Conservation (phyloP, 2,329 filamentous ascomycete genomes). For the Periconia macrospinosa region DNA sequence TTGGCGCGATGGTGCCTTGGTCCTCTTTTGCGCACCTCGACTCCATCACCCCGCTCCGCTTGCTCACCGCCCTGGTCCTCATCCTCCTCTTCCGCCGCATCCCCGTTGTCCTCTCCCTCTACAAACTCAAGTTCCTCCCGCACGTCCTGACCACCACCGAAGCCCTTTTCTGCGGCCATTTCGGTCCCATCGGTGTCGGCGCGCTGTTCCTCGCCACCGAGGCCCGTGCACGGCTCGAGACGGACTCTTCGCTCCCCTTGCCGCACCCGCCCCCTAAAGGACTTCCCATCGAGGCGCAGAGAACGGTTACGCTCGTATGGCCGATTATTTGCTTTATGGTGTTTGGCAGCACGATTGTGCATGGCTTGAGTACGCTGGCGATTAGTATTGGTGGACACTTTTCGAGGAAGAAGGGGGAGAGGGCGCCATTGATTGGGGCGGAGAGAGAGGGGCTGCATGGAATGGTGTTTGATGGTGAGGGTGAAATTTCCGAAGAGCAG, state of each 20-base stretch:
- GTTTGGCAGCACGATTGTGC: constrained; percentile 56
- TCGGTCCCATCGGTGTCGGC: constrained; percentile 61
- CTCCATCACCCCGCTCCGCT: constrained; percentile 45
- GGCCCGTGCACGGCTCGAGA: constrained; percentile 56
- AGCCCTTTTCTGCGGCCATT: constrained; percentile 59
- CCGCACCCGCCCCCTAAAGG: constrained; percentile 45
- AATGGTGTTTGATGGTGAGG: constrained; percentile 52
- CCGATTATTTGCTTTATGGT: constrained; percentile 59
- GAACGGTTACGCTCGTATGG: constrained; percentile 53
- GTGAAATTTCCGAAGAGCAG: constrained; percentile 28
- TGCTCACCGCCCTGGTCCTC: constrained; percentile 52
- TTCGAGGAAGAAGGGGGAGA: constrained; percentile 47
- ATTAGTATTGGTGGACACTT: constrained; percentile 56
- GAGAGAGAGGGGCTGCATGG: constrained; percentile 55
- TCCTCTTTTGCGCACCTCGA: constrained; percentile 41
- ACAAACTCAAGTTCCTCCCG: constrained; percentile 48
- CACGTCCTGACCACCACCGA: constrained; percentile 55
- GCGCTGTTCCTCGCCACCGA: constrained; percentile 61
- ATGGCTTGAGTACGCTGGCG: constrained; percentile 56
- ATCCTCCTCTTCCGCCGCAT: constrained; percentile 57
- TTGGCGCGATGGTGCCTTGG: constrained; percentile 60
- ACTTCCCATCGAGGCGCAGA: constrained; percentile 34
- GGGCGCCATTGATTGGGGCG: constrained; percentile 53
- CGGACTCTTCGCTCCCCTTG: constrained; percentile 48
- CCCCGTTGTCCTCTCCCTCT: constrained; percentile 53